These are phyloP conservation scores for Exophiala aquamarina DNA, from an alignment of 2,329 filamentous ascomycete genomes.

Conservation along the genomic window DNA sequence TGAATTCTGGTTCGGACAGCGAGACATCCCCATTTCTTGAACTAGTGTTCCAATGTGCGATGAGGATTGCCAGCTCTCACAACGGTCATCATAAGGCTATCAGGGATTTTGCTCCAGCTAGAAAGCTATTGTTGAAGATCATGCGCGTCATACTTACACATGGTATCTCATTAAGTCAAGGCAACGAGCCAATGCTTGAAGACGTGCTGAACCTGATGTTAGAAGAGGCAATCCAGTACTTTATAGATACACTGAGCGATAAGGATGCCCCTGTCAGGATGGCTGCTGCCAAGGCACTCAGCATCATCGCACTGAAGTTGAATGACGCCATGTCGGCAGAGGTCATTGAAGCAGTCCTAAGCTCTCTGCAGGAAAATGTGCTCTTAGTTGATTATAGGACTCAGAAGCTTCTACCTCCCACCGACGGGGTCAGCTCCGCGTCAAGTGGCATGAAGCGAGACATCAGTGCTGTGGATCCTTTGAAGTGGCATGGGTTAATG, in stretches of 20 bases:
- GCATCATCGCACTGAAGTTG: constrained; percentile 78
- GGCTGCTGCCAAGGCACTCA: constrained; percentile 88
- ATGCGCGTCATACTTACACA: constrained; percentile 71
- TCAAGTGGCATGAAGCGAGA: constrained; percentile 45
- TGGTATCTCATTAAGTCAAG: constrained; percentile 54
- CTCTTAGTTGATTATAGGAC: constrained; percentile 51
- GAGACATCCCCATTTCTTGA: constrained; percentile 69
- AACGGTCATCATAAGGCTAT: constrained; percentile 57
- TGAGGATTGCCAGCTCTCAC: constrained; percentile 57
- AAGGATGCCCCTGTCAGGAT: constrained; percentile 88
- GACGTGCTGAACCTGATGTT: constrained; percentile 53
- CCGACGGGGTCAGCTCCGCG: constrained; percentile 37
- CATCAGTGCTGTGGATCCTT: constrained; percentile 72
- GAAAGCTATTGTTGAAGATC: constrained; percentile 84
- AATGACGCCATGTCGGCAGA: constrained; percentile 78
- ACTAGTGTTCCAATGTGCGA: constrained; percentile 64
- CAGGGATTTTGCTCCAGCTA: constrained; percentile 69
- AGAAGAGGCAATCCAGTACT: constrained; percentile 78
- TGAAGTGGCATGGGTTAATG: constrained; percentile 90
- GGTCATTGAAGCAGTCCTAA: constrained; percentile 82
- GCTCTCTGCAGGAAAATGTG: constrained; percentile 63
- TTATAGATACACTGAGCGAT: constrained; percentile 77
- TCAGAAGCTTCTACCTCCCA: constrained; percentile 38
- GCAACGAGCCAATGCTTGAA: constrained; percentile 31
- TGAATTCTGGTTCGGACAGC: constrained; percentile 69